Conservation (phyloP, 306 rosid species). For the Malus asiatica region DNA sequence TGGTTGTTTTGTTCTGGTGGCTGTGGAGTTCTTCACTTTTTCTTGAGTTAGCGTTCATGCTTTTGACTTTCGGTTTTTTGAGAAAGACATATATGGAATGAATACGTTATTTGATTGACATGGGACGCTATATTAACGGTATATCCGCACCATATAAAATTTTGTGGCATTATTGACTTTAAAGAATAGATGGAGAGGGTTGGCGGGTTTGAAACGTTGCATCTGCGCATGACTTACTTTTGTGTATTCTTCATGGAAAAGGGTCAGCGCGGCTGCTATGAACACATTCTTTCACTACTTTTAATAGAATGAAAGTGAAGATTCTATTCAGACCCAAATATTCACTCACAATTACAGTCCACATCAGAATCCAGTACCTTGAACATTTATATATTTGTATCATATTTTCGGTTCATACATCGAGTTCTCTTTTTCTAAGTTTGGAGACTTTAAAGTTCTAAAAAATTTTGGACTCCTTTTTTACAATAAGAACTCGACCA, state of each 20-base stretch:
- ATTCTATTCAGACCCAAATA: not conserved
- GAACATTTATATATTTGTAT: too few relatives aligned
- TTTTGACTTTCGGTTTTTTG: not conserved
- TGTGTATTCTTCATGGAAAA: conserved; percentile 9
- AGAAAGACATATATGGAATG: not conserved
- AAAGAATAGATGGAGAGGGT: not conserved
- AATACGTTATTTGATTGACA: too few relatives aligned
- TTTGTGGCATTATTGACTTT: not conserved
- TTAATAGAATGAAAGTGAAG: not conserved
- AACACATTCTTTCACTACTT: not conserved
- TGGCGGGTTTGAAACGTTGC: not conserved
- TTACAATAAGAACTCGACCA: too few relatives aligned
- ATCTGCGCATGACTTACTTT: not conserved
- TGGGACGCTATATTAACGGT: not conserved
- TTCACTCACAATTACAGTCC: not conserved
- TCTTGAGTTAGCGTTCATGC: conserved; percentile 2
- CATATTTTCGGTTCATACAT: too few relatives aligned
- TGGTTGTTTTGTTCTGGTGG: not conserved
- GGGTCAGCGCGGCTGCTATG: conserved; percentile 15
- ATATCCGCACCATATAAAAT: too few relatives aligned
- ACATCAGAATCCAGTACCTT: not conserved
- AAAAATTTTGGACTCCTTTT: too few relatives aligned
- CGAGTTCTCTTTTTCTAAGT: too few relatives aligned
- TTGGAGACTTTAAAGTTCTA: too few relatives aligned
- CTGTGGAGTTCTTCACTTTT: not conserved